Evolutionary conservation across 371 early-diverging fungal species (phyloP).

Genomic region (Mortierella polycephala): DNA sequence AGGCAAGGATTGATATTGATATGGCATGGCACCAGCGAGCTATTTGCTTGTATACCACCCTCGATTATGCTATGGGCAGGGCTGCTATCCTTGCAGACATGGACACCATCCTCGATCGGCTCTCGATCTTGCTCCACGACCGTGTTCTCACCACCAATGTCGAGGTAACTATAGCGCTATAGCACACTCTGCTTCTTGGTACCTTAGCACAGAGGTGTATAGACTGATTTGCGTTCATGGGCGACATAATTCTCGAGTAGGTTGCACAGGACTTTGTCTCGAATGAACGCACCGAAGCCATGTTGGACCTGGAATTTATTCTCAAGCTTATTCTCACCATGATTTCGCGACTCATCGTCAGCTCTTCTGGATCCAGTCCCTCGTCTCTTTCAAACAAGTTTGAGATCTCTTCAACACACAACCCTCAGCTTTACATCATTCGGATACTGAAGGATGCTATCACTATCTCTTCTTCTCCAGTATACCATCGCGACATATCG

Average conservation of each 20-base stretch:
- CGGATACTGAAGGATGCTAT: conserved; percentile 60
- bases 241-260: conserved; percentile 7
- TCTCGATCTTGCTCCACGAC: conserved; percentile 33
- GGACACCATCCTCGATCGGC: conserved; percentile 35
- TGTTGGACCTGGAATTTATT: conserved; percentile 46
- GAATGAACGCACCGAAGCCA: conserved; percentile 36
- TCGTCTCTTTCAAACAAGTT: conserved; percentile 8
- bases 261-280: conserved; percentile 29
- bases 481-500: conserved; percentile 55
- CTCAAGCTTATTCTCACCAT: conserved; percentile 52
- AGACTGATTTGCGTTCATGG: not conserved
- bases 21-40: conserved; percentile 54
- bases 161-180: conserved; percentile 15
- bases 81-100: conserved; percentile 43
- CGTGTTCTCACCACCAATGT: conserved; percentile 43
- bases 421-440: conserved; percentile 48
- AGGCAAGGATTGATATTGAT: conserved; percentile 38
- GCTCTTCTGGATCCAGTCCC: not conserved
- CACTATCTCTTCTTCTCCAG: conserved; percentile 57
- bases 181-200: not conserved
- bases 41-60: conserved; percentile 47
- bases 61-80: conserved; percentile 48
- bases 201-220: not conserved
- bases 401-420: conserved; percentile 32
- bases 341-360: conserved; percentile 44